Evolutionary conservation across 2,329 filamentous ascomycete species (phyloP).

Genomic region (Aspergillus sp.): DNA sequence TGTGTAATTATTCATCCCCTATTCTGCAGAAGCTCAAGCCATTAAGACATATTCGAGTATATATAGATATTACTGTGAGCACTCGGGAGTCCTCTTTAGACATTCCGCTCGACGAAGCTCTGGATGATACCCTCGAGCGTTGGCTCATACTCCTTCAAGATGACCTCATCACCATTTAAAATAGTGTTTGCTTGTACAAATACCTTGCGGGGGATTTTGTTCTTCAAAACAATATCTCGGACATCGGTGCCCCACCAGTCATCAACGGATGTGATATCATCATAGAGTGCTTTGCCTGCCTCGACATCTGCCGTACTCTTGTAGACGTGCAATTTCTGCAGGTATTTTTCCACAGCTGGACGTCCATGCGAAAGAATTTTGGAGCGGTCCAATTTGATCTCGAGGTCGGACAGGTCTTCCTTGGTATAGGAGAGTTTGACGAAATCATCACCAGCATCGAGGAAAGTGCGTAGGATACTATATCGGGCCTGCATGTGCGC

Average conservation of each 20-base stretch:
- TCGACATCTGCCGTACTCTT: conserved; percentile 85
- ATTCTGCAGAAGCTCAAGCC: neutral
- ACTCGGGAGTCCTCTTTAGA: conserved; percentile 26
- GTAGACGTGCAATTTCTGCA: conserved; percentile 90
- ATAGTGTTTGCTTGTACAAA: conserved; percentile 93
- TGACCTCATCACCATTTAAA: conserved; percentile 67
- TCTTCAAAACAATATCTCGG: conserved; percentile 61
- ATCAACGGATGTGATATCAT: conserved; percentile 77
- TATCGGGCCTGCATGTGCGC: conserved; percentile 89
- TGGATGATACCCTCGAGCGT: conserved; percentile 77
- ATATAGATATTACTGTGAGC: neutral
- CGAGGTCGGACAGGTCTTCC: conserved; percentile 76
- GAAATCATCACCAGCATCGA: conserved; percentile 82
- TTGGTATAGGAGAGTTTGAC: conserved; percentile 74
- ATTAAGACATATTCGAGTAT: neutral
- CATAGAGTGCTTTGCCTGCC: conserved; percentile 75
- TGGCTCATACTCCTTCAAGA: conserved; percentile 82
- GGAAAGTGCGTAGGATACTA: conserved; percentile 74
- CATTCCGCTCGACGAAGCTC: conserved; percentile 68
- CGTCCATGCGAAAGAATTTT: conserved; percentile 85
- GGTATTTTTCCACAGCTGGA: conserved; percentile 77
- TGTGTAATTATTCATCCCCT: neutral
- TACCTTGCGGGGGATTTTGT: conserved; percentile 64
- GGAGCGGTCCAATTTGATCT: conserved; percentile 76
- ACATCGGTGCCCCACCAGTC: conserved; percentile 83